phyloP scores from a whole-genome alignment of 257 asterid species.

The Voacanga thouarsii region DNA sequence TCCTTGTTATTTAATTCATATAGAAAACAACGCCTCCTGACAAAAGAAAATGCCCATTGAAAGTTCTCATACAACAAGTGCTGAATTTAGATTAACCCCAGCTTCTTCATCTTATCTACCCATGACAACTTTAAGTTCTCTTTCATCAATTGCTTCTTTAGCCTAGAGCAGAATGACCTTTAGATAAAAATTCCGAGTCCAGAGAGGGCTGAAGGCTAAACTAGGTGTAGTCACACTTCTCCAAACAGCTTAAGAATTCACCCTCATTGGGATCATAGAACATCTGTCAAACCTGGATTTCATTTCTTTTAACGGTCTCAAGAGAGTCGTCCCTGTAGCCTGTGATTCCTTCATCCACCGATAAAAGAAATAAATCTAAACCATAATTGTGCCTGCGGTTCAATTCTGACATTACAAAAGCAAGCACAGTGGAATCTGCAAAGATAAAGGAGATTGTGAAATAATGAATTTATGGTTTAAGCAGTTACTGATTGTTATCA shows the following conservation, averaged over 20 bases:
- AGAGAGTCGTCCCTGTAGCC: slow-evolving; percentile 98
- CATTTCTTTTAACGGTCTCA: slow-evolving; percentile 96
- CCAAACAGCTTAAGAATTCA: slow-evolving; percentile 1
- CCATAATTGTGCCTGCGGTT: slow-evolving; percentile 83
- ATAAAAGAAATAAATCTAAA: slow-evolving; percentile 87
- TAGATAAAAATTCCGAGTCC: background rate
- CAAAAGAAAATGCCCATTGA: background rate
- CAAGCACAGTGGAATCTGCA: slow-evolving; percentile 98
- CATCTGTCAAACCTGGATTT: slow-evolving; percentile 61
- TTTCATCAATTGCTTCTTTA: background rate
- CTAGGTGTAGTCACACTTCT: background rate
- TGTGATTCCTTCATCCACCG: slow-evolving; percentile 95
- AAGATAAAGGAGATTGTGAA: background rate
- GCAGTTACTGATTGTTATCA: background rate
- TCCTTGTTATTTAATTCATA: background rate
- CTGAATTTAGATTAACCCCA: background rate
- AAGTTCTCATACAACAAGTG: background rate
- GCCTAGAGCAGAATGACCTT: background rate
- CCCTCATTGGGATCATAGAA: background rate
- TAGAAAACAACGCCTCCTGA: background rate
- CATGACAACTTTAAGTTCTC: too few relatives aligned
- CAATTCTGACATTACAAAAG: slow-evolving; percentile 82
- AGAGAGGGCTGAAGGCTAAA: background rate
- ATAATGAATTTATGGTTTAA: background rate
- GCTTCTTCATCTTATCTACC: background rate